A percentile compares a stretch with the other conserved stretches of the same genome.
Conservation (phyloP, 2,329 filamentous ascomycete genomes). For the Penicillium sp. region DNA sequence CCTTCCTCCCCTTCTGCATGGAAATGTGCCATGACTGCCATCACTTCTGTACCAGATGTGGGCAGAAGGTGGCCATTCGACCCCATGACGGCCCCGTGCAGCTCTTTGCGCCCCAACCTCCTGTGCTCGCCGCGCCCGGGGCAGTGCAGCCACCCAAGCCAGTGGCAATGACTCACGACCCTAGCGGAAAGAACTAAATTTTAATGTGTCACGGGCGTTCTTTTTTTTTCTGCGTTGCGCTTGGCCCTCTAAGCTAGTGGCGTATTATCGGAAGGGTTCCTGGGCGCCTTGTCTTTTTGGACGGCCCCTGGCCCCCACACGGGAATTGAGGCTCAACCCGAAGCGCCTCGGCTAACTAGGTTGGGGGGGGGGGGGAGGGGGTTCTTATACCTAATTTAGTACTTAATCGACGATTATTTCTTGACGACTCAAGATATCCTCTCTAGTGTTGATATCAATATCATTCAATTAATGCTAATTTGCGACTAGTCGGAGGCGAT, state of each 20-base stretch:
- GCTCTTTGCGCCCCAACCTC: slow-evolving; percentile 5
- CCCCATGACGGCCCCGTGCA: slow-evolving; percentile 11
- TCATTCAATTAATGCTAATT: too few species aligned
- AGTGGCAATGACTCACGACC: slow-evolving; percentile 9
- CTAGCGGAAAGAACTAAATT: slow-evolving; percentile 6
- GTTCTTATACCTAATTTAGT: not conserved
- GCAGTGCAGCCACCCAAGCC: slow-evolving; percentile 12
- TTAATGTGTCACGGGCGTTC: not conserved
- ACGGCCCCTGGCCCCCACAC: not conserved
- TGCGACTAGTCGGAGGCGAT: too few species aligned
- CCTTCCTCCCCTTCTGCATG: slow-evolving; percentile 20
- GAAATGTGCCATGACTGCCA: slow-evolving; percentile 23
- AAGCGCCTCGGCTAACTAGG: not conserved
- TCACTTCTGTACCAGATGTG: slow-evolving; percentile 19
- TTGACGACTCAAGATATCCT: too few species aligned
- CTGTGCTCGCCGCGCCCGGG: slow-evolving; percentile 9
- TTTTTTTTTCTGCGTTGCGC: too few species aligned
- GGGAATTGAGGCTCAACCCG: not conserved
- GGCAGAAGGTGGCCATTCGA: slow-evolving; percentile 8
- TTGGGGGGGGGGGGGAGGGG: too few species aligned
- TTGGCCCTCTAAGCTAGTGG: too few species aligned
- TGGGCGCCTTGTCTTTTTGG: too few species aligned
- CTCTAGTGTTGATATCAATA: too few species aligned
- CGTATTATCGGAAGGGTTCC: too few species aligned
- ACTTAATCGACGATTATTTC: not conserved